Evolutionary conservation across 2,329 filamentous ascomycete genomes (phyloP).

Genomic region (Pseudogymnoascus sp.): DNA sequence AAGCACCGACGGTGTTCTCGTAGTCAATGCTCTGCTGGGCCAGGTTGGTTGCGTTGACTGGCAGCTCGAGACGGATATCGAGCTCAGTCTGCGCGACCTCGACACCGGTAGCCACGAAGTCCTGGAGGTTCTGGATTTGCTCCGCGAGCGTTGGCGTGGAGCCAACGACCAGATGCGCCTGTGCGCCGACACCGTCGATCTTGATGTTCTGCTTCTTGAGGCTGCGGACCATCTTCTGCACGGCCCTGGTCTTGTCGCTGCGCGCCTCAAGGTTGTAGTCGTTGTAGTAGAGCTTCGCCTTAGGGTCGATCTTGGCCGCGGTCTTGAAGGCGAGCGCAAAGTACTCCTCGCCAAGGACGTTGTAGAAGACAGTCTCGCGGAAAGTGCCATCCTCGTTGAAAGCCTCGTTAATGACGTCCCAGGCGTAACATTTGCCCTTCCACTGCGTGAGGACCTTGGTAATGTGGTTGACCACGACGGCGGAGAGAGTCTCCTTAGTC

Average conservation of each 20-base stretch:
- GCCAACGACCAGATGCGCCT: slow-evolving; percentile 53
- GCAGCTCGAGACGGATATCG: slow-evolving; percentile 48
- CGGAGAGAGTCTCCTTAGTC: slow-evolving; percentile 50
- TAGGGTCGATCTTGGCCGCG: slow-evolving; percentile 46
- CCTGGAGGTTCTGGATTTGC: slow-evolving; percentile 39
- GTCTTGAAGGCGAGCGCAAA: slow-evolving; percentile 47
- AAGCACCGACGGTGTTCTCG: slow-evolving; percentile 23
- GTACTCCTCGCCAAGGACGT: slow-evolving; percentile 33
- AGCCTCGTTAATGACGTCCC: slow-evolving; percentile 62
- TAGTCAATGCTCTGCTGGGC: slow-evolving; percentile 44
- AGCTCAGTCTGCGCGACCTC: slow-evolving; percentile 58
- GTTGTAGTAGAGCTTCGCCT: slow-evolving; percentile 55
- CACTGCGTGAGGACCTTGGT: slow-evolving; percentile 50
- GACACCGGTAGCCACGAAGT: slow-evolving; percentile 44
- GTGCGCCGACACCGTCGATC: slow-evolving; percentile 57
- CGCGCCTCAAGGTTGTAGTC: slow-evolving; percentile 56
- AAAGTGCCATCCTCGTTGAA: slow-evolving; percentile 50
- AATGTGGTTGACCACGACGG: slow-evolving; percentile 53
- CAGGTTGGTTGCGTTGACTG: slow-evolving; percentile 35
- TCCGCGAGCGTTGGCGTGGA: slow-evolving; percentile 39
- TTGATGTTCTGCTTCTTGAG: slow-evolving; percentile 43
- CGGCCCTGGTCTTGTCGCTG: slow-evolving; percentile 38
- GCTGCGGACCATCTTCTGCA: slow-evolving; percentile 37
- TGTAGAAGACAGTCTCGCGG: slow-evolving; percentile 47
- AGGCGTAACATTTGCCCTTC: slow-evolving; percentile 53